phyloP scores from a whole-genome alignment of 2,329 filamentous ascomycete species.

The Botrytis fragariae region DNA sequence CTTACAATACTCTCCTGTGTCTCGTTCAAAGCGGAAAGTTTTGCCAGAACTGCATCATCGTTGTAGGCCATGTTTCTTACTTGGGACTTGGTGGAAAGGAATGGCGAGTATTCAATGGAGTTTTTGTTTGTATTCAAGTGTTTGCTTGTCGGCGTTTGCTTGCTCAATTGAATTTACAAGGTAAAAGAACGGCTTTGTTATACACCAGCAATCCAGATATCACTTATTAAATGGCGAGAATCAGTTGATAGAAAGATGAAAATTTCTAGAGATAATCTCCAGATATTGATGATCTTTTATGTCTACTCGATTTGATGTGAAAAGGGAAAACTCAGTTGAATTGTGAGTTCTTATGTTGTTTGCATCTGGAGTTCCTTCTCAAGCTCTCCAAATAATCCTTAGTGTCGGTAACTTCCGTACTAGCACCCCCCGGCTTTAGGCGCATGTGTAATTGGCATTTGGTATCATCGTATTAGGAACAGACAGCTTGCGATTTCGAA shows the following conservation, averaged over 20 bases:
- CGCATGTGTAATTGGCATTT: slow-evolving; percentile 9
- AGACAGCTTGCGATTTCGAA: slow-evolving; percentile 21
- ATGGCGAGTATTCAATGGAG: slow-evolving; percentile 8
- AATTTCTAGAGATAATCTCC: not conserved
- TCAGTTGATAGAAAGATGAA: not conserved
- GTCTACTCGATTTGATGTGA: not conserved
- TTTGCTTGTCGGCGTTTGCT: slow-evolving; percentile 10
- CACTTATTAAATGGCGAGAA: not conserved
- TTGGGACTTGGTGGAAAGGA: not conserved
- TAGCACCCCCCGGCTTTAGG: not conserved
- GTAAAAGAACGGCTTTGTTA: slow-evolving; percentile 9
- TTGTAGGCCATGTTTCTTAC: slow-evolving; percentile 76
- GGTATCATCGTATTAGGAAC: slow-evolving; percentile 7
- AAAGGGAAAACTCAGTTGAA: slow-evolving; percentile 1
- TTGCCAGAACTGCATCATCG: slow-evolving; percentile 91
- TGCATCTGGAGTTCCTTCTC: slow-evolving; percentile 8
- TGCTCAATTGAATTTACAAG: slow-evolving; percentile 2
- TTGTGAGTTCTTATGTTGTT: slow-evolving; percentile 10
- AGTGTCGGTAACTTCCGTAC: slow-evolving; percentile 20
- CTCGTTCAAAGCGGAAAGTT: slow-evolving; percentile 93
- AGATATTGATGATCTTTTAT: not conserved
- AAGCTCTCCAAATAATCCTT: slow-evolving; percentile 19
- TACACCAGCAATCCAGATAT: not conserved
- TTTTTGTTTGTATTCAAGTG: slow-evolving; percentile 10
- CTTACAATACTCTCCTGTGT: slow-evolving; percentile 86